phyloP scores from a whole-genome alignment of 2,329 filamentous ascomycete species.

The Ascochyta fabae region DNA sequence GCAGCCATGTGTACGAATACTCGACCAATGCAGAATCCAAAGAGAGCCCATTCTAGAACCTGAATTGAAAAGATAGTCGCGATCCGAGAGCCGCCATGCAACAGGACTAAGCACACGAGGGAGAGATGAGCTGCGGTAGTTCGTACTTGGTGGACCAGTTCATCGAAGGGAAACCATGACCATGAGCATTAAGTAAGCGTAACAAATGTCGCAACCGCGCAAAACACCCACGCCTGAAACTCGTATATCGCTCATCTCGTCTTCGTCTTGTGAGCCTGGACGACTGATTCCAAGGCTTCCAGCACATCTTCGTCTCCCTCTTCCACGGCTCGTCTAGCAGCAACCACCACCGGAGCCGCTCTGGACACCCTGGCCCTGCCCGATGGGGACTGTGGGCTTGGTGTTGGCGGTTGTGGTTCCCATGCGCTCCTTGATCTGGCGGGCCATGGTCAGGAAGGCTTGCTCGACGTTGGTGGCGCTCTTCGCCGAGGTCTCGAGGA shows the following conservation, averaged over 20 bases:
- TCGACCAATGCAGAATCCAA: constrained; percentile 10
- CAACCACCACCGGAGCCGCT: constrained; percentile 84
- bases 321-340: constrained; percentile 68
- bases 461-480: constrained; percentile 99
- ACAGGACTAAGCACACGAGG: not conserved
- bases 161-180: constrained; percentile 17
- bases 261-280: constrained; percentile 10
- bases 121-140: not conserved
- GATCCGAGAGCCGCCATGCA: constrained; percentile 1
- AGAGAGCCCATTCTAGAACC: constrained; percentile 14
- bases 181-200: constrained; percentile 20
- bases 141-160: not conserved
- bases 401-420: constrained; percentile 96
- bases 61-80: not conserved
- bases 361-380: constrained; percentile 92
- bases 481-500: constrained; percentile 99
- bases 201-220: constrained; percentile 18
- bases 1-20: constrained; percentile 2
- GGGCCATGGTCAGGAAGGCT: constrained; percentile 99
- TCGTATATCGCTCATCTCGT: constrained; percentile 14
- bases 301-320: constrained; percentile 3
- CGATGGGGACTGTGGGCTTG: constrained; percentile 97
- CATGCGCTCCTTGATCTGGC: constrained; percentile 99
- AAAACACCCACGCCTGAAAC: constrained; percentile 19
- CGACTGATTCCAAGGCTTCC: constrained; percentile 4